Percentiles rank a stretch among this genome's conserved stretches.
Evolutionary conservation across 2,329 filamentous ascomycete species (phyloP).

Genomic region (Fusarium oligoseptatum): DNA sequence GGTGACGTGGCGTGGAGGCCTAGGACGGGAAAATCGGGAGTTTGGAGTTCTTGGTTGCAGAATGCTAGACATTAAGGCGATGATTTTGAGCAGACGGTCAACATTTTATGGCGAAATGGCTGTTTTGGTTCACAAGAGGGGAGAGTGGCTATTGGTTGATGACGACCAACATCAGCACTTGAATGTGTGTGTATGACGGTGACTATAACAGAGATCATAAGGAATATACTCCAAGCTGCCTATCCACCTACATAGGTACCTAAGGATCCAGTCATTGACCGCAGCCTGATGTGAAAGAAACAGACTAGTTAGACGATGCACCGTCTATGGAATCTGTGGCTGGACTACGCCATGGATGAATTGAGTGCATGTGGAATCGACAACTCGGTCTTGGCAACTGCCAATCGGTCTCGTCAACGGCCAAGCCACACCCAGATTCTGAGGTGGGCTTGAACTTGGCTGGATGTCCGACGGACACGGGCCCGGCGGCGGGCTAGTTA

Average conservation of each 20-base stretch:
- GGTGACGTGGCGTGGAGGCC: constrained; percentile 5
- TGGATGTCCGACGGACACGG: constrained; percentile 10
- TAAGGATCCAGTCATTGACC: neutral
- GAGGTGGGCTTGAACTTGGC: neutral
- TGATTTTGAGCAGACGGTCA: constrained; percentile 13
- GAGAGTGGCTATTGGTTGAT: constrained; percentile 34
- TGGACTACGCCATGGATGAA: neutral
- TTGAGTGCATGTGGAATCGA: constrained; percentile 16
- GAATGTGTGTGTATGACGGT: constrained; percentile 2
- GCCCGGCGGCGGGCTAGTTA: neutral
- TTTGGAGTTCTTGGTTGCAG: constrained; percentile 43
- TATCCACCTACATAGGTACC: neutral
- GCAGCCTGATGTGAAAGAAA: neutral
- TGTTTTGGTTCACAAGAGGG: constrained; percentile 12
- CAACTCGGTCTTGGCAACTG: constrained; percentile 20
- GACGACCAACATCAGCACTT: constrained; percentile 25
- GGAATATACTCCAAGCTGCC: neutral
- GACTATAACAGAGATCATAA: constrained; percentile 14
- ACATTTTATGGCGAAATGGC: constrained; percentile 18
- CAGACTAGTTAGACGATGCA: neutral
- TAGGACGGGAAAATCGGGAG: constrained; percentile 28
- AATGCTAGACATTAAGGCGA: constrained; percentile 18
- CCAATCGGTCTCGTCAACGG: constrained; percentile 10
- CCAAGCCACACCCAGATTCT: constrained; percentile 24
- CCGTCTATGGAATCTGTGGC: neutral